These are phyloP conservation scores for Takashimella koratensis DNA, from an alignment of 1,284 basidiomycete genomes.

Conservation along the genomic window DNA sequence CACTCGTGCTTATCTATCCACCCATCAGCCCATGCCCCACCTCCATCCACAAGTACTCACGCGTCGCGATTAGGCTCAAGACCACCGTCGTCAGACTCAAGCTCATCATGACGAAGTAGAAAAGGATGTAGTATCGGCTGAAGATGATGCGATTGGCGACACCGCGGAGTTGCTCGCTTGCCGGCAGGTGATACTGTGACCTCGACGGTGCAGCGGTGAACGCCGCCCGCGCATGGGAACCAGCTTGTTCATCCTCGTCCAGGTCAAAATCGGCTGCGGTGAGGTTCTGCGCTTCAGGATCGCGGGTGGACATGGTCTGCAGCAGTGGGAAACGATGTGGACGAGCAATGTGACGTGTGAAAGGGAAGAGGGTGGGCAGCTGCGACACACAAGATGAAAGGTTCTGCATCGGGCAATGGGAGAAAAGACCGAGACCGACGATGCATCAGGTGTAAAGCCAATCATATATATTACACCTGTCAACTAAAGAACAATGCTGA, in stretches of 20 bases:
- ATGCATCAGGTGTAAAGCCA: no score
- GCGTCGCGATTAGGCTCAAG: conserved; percentile 63
- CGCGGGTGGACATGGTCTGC: conserved; percentile 3
- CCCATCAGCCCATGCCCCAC: neutral
- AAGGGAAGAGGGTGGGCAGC: no score
- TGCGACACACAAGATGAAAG: no score
- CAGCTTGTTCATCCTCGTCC: conserved; percentile 11
- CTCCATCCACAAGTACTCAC: conserved; percentile 23
- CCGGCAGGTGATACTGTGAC: conserved; percentile 44
- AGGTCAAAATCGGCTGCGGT: conserved; percentile 23
- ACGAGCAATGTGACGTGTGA: no score
- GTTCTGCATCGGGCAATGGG: no score
- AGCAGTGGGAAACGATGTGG: no score
- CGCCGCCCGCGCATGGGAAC: neutral
- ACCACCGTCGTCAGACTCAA: conserved; percentile 85
- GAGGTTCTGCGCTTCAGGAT: conserved; percentile 6
- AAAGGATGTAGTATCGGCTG: conserved; percentile 52
- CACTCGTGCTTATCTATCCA: conserved; percentile 37
- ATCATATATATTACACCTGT: no score
- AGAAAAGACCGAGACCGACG: no score
- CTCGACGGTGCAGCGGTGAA: conserved; percentile 16
- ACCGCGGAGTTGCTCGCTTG: conserved; percentile 44
- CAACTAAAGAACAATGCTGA: no score
- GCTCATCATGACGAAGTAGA: conserved; percentile 85
- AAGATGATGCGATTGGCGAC: conserved; percentile 49